Evolutionary conservation across 2,329 filamentous ascomycete species (phyloP), one percentile per base, ranked within the genome.

Genomic region (Geoglossum cookeanum): DNA sequence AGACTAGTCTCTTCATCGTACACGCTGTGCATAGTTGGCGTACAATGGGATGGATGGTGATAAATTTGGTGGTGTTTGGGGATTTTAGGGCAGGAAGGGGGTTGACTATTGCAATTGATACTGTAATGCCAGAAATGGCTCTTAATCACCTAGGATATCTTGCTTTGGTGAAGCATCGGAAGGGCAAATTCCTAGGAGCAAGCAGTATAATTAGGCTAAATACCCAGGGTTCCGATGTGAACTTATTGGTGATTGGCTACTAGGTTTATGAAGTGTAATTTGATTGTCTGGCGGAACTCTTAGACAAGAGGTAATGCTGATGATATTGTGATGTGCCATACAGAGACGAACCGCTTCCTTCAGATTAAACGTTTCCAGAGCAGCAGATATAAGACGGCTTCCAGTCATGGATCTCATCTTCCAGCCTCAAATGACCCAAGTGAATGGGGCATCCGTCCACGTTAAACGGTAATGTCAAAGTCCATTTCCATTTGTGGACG

Each of bases 301-400:
- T 3, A 7, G 13, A 1, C 35, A 1, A 37, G 13, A 37, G 22
- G 13, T 42, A 42, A 15, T 15, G 13, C 39, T n/a, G 11, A 42
- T 15, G 6, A 15, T 42, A 15, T 13, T 13, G 49, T 35, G 15
- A 53, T 57, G 55, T 57, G 17, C 47, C 55, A 44, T 35, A 11
- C 37, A 51, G n/a, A 52, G 29, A 57, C 55, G 55, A 57, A 51
- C 55, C 47, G 42, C 55, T 35, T 52, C 55, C 33, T 48, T 57
- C 55, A 57, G 35, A 51, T 35, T 17, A n/a, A 27, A 11, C 33
- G 8, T 55, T n/a, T 53, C 42, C 44, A 49, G 55, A 51, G 55
- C 55, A 27, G 55, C 17, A 57, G 55, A 57, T 57, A 57, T 45
- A 51, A 17, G 55, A 51, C 27, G 39, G 54, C 27, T 35, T 32